Conservation (phyloP, 495 filamentous ascomycete species). For the Aspergillus avenaceus region DNA sequence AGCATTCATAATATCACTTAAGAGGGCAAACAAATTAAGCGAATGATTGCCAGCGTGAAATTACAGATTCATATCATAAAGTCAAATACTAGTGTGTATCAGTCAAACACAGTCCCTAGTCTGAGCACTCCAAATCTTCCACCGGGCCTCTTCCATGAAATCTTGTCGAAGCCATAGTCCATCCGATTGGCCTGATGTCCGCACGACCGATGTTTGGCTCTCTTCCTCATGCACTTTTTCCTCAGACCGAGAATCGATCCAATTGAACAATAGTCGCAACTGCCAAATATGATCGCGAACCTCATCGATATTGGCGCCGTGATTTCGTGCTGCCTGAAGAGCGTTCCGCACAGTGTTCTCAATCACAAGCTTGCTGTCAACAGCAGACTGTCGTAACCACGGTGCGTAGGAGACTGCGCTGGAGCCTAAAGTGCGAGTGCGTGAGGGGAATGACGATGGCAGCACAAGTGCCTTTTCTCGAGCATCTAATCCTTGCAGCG, state of each 20-base stretch:
- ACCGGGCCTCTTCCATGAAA: conserved; percentile 40
- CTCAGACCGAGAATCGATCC: conserved; percentile 53
- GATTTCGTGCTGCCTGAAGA: conserved; percentile 34
- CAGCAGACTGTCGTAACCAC: conserved; percentile 56
- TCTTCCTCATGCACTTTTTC: conserved; percentile 14
- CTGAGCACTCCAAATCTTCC: conserved; percentile 54
- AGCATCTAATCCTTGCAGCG: conserved; percentile 63
- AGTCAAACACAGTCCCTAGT: conserved; percentile 57
- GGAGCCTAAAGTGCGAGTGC: conserved; percentile 25
- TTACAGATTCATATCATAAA: not conserved
- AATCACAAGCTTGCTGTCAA: conserved; percentile 74
- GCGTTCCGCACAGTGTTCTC: conserved; percentile 58
- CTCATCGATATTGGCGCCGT: conserved; percentile 34
- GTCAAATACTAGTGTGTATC: conserved; percentile 1
- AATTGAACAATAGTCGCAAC: conserved; percentile 74
- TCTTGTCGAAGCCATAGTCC: conserved; percentile 40
- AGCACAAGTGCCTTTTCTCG: conserved; percentile 75
- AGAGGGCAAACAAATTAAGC: too few relatives aligned
- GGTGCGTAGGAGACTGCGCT: conserved; percentile 32
- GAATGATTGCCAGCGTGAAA: too few relatives aligned
- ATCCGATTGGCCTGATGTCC: conserved; percentile 7
- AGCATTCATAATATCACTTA: too few relatives aligned
- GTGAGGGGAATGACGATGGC: conserved; percentile 46
- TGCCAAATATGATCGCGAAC: conserved; percentile 67
- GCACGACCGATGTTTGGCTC: conserved; percentile 33